phyloP scores from a whole-genome alignment of 768 basidiomycete species.

The Mycena galericulata region DNA sequence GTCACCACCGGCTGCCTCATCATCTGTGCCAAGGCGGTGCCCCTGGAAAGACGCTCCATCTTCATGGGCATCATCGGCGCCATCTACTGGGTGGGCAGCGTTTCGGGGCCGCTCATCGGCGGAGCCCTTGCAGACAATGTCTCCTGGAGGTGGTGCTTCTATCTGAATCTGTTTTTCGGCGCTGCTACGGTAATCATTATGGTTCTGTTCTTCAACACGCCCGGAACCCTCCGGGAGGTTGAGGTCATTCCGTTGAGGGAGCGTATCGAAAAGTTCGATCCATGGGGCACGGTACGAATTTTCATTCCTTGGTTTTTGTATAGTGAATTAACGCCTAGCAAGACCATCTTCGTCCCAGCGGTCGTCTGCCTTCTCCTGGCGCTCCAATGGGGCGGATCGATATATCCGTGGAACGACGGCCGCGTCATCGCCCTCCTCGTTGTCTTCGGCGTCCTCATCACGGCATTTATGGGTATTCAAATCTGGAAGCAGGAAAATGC shows the following conservation, averaged over 20 bases:
- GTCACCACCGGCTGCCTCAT: background rate
- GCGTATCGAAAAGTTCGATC: too few relatives aligned
- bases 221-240: too few relatives aligned
- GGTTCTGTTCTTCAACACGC: too few relatives aligned
- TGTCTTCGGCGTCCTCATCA: constrained; percentile 29
- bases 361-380: constrained; percentile 43
- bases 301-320: too few relatives aligned
- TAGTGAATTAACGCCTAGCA: too few relatives aligned
- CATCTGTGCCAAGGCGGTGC: background rate
- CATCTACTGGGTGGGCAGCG: background rate
- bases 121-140: background rate
- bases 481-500: constrained; percentile 21
- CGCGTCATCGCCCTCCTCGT: constrained; percentile 17
- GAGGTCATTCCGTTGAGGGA: too few relatives aligned
- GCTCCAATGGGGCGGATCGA: constrained; percentile 58
- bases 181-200: too few relatives aligned
- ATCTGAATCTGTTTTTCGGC: background rate
- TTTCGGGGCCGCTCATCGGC: background rate
- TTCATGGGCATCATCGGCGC: background rate
- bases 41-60: background rate
- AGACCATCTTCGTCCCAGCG: constrained; percentile 10
- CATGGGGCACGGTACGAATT: too few relatives aligned
- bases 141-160: background rate
- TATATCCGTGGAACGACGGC: constrained; percentile 52
- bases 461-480: constrained; percentile 28